phyloP scores from a whole-genome alignment of 129 eudicot species.

The Lactuca sativa region DNA sequence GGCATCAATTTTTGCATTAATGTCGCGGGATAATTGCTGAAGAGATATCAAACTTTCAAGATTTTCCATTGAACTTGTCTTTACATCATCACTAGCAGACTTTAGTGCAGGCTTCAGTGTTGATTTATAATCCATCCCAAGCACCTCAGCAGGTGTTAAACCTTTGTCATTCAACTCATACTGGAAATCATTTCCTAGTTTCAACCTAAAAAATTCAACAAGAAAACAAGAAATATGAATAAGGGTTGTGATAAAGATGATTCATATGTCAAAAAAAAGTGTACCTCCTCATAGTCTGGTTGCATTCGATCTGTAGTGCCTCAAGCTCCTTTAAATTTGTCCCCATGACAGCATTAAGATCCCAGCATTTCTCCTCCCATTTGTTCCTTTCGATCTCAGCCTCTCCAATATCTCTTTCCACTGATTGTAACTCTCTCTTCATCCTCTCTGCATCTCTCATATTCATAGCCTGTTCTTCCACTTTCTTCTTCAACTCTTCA shows the following conservation, averaged over 20 bases:
- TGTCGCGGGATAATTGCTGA: constrained; percentile 62
- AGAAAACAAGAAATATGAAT: background rate
- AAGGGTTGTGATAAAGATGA: background rate
- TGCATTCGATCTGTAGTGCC: constrained; percentile 61
- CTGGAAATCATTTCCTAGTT: constrained; percentile 71
- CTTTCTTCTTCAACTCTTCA: constrained; percentile 65
- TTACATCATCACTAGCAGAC: constrained; percentile 57
- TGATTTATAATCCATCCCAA: constrained; percentile 77
- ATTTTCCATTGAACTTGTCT: constrained; percentile 60
- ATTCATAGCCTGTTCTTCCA: constrained; percentile 80
- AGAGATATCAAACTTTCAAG: constrained; percentile 75
- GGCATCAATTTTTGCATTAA: constrained; percentile 58
- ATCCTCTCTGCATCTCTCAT: constrained; percentile 90
- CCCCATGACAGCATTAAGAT: constrained; percentile 51
- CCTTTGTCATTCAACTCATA: constrained; percentile 72
- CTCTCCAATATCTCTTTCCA: constrained; percentile 75
- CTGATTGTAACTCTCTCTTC: constrained; percentile 77
- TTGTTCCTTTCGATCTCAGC: constrained; percentile 59
- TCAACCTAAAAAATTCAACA: constrained; percentile 48
- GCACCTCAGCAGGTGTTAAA: constrained; percentile 64
- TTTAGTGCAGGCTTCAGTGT: constrained; percentile 65
- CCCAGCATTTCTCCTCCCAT: constrained; percentile 93
- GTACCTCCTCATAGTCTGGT: constrained; percentile 74
- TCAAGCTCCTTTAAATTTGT: constrained; percentile 75
- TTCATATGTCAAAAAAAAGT: constrained; percentile 1